These are phyloP conservation scores for Byssothecium circinans DNA, from an alignment of 2,329 filamentous ascomycete genomes.

Conservation along the genomic window DNA sequence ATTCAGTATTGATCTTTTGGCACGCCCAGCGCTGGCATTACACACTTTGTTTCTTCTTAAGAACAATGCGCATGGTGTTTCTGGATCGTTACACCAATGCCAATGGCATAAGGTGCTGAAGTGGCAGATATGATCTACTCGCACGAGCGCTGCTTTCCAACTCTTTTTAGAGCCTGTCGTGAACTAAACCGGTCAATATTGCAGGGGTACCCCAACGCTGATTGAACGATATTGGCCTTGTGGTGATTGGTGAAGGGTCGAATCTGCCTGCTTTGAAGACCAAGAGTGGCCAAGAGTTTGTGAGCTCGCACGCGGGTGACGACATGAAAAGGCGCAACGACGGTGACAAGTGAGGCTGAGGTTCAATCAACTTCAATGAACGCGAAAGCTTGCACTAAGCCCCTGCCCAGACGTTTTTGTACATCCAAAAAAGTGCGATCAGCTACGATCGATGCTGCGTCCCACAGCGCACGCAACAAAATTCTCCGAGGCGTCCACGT, in stretches of 20 bases:
- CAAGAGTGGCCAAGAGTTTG: background rate
- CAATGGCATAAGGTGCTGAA: background rate
- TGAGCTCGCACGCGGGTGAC: background rate
- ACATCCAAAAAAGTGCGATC: too few relatives aligned
- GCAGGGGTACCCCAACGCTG: background rate
- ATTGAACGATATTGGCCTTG: background rate
- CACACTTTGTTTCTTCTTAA: background rate
- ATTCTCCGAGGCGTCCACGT: conserved; percentile 1
- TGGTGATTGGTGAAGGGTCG: background rate
- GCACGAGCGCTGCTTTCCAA: background rate
- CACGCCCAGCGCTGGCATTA: background rate
- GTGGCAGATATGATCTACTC: background rate
- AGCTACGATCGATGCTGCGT: background rate
- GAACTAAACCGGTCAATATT: conserved; percentile 7
- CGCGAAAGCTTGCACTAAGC: background rate
- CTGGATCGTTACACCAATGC: too few relatives aligned
- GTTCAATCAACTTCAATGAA: background rate
- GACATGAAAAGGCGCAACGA: background rate
- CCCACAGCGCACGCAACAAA: background rate
- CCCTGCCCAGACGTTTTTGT: background rate
- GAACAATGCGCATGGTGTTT: too few relatives aligned
- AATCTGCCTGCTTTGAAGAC: background rate
- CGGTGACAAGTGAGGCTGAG: background rate
- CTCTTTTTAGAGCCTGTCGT: background rate
- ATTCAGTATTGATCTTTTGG: too few relatives aligned